Evolutionary conservation across 208 protist genomes (phyloP).

Genomic region (Trichomonas vaginalis): DNA sequence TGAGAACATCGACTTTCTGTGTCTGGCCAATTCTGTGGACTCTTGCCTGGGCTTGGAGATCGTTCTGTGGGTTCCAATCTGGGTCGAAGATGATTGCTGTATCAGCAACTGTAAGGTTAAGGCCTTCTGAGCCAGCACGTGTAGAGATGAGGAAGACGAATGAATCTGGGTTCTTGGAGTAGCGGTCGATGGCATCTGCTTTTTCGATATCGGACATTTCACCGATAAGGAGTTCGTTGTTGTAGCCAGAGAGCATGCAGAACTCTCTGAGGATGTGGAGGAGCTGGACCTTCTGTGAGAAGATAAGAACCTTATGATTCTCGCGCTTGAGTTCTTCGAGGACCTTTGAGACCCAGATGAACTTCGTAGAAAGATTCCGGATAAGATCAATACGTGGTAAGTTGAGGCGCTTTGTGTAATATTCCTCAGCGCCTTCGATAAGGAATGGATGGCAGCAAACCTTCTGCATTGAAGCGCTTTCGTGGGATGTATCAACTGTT

Average conservation of each 20-base stretch:
- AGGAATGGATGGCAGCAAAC: conserved; percentile 80
- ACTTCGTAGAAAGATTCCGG: conserved; percentile 1
- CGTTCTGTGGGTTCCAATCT: conserved; percentile 91
- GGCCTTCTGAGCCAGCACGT: conserved; percentile 52
- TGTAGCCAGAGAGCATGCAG: not conserved
- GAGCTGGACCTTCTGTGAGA: not conserved
- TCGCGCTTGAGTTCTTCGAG: conserved; percentile 43
- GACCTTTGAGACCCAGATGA: conserved; percentile 33
- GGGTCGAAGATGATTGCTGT: conserved; percentile 58
- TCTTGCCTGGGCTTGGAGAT: conserved; percentile 78
- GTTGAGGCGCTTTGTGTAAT: conserved; percentile 24
- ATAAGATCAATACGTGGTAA: not conserved
- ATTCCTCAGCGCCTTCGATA: conserved; percentile 66
- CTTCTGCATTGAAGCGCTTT: conserved; percentile 39
- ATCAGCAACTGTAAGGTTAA: conserved; percentile 55
- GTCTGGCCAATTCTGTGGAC: conserved; percentile 79
- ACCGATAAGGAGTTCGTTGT: not conserved
- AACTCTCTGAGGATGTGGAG: not conserved
- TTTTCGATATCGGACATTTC: not conserved
- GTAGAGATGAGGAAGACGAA: conserved; percentile 57
- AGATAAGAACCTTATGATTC: conserved; percentile 40
- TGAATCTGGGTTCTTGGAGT: not conserved
- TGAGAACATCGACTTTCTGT: conserved; percentile 66
- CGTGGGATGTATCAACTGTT: conserved; percentile 5
- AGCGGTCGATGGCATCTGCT: not conserved